Conservation (phyloP, 345 rosid species). For the Limnanthes douglasii region DNA sequence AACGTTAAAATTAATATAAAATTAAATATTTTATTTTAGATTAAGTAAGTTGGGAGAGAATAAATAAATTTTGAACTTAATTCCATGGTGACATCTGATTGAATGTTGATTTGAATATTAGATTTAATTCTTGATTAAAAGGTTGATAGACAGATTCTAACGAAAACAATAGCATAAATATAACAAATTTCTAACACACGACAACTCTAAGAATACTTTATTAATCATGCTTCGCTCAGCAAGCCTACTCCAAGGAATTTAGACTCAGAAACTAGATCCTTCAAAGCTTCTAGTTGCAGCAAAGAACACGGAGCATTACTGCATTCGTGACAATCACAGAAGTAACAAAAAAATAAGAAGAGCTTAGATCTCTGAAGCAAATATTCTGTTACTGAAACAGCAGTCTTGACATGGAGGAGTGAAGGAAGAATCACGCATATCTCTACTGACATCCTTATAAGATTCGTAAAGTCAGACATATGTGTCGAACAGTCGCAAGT, state of each 20-base stretch:
- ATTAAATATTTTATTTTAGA: too few species aligned
- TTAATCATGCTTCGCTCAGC: slow-evolving; percentile 41
- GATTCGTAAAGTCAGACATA: slow-evolving; percentile 57
- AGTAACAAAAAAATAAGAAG: slow-evolving; percentile 25
- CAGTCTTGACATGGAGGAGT: slow-evolving; percentile 26
- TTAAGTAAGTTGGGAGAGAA: too few species aligned
- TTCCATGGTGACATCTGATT: too few species aligned
- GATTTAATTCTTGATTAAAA: too few species aligned
- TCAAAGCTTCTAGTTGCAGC: slow-evolving; percentile 40
- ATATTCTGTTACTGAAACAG: slow-evolving; percentile 31
- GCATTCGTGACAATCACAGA: slow-evolving; percentile 9
- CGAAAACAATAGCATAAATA: too few species aligned
- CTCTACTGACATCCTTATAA: slow-evolving; percentile 45
- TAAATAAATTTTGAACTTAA: too few species aligned
- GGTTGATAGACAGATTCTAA: too few species aligned
- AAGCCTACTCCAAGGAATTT: slow-evolving; percentile 43
- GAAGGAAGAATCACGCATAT: slow-evolving; percentile 49
- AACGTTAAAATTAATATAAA: too few species aligned
- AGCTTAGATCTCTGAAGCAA: slow-evolving; percentile 62
- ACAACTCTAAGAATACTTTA: slow-evolving; percentile 27
- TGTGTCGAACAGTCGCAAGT: slow-evolving; percentile 32
- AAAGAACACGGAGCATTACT: slow-evolving; percentile 19
- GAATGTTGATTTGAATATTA: too few species aligned
- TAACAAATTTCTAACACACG: too few species aligned
- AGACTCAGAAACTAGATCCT: slow-evolving; percentile 62